These are phyloP conservation scores for Orobanche coerulescens DNA, from an alignment of 257 asterid genomes.

Conservation along the genomic window DNA sequence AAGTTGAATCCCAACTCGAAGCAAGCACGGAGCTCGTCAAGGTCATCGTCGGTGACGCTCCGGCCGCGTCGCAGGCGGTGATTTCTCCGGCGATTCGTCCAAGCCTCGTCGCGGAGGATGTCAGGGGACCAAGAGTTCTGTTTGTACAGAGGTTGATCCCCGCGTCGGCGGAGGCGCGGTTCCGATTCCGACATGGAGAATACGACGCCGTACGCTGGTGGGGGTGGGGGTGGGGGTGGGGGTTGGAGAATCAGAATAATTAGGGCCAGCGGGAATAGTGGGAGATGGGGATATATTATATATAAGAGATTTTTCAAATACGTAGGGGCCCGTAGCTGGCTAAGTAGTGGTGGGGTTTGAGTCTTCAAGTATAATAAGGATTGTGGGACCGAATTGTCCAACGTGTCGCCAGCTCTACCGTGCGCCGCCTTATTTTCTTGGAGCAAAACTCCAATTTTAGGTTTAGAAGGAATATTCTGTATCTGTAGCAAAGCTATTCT, in stretches of 20 bases:
- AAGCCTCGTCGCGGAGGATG: conserved; percentile 43
- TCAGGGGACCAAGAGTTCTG: conserved; percentile 54
- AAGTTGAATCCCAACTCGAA: conserved; percentile 55
- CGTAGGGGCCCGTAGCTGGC: background rate
- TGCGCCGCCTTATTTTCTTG: background rate
- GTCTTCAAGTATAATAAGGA: background rate
- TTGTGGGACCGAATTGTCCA: background rate
- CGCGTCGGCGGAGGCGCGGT: conserved; percentile 27
- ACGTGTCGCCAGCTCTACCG: background rate
- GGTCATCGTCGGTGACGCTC: conserved; percentile 47
- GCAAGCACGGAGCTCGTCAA: conserved; percentile 64
- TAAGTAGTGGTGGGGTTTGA: background rate
- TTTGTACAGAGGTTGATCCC: conserved; percentile 28
- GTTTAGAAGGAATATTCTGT: too few species aligned
- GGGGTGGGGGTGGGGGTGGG: too few species aligned
- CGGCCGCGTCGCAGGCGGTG: conserved; percentile 28
- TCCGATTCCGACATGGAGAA: conserved; percentile 25
- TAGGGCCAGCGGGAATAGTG: background rate
- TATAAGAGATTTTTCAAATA: background rate
- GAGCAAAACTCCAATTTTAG: too few species aligned
- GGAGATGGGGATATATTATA: background rate
- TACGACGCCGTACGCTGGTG: conserved; percentile 26
- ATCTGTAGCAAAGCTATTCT: too few species aligned
- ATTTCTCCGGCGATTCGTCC: conserved; percentile 36
- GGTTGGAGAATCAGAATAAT: background rate